Percentiles rank a stretch among this genome's conserved stretches.
These are phyloP conservation scores for Trichosanthes cucumerina DNA, from an alignment of 306 rosid genomes.

Conservation along the genomic window DNA sequence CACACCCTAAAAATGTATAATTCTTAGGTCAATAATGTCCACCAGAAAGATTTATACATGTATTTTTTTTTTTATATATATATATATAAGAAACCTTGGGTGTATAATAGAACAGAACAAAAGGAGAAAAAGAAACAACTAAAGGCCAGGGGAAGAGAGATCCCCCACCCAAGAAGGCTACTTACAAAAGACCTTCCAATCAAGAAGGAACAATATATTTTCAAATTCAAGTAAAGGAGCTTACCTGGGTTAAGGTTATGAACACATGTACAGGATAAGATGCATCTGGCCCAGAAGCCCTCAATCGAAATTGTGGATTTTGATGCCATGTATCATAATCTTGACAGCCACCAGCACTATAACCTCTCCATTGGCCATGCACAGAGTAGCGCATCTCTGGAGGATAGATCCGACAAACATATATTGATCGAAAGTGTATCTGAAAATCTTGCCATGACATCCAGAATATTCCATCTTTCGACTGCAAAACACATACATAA, in stretches of 20 bases:
- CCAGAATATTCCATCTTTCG: constrained; percentile 98
- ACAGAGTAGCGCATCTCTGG: constrained; percentile 93
- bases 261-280: constrained; percentile 85
- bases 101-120: too few species aligned
- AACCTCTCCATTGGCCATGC: constrained; percentile 96
- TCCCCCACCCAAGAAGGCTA: too few species aligned
- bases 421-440: constrained; percentile 94
- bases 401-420: constrained; percentile 93
- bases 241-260: constrained; percentile 94
- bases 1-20: constrained; percentile 59
- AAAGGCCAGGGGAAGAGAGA: too few species aligned
- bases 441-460: constrained; percentile 99
- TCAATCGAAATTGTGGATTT: constrained; percentile 93
- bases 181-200: too few species aligned
- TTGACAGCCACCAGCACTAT: constrained; percentile 99
- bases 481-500: constrained; percentile 32
- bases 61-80: too few species aligned
- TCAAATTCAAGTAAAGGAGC: neutral
- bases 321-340: constrained; percentile 97
- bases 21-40: neutral
- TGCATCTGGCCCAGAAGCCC: constrained; percentile 93
- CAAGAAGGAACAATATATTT: too few species aligned
- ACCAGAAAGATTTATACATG: neutral
- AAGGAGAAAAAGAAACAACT: too few species aligned
- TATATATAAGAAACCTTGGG: too few species aligned